Evolutionary conservation across 345 rosid genomes (phyloP), one percentile per base, ranked within the genome.

Genomic region (Pseudoturritis turrita): DNA sequence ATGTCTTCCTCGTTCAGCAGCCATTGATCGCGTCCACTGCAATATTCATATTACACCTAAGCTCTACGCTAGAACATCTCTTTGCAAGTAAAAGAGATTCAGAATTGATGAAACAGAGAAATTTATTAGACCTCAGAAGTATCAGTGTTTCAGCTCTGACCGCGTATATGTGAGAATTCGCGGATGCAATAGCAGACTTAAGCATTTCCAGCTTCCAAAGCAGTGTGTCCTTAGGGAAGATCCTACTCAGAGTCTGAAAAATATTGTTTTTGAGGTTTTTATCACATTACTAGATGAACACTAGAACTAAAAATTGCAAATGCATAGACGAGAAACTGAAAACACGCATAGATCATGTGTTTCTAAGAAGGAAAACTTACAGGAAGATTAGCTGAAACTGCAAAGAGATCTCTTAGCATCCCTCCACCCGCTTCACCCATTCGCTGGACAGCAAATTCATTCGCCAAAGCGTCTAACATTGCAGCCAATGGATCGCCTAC

Each of bases 151-250:
- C 78, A 68, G 90, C 94, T 75, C 69, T 80, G 65, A 86, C 81
- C 26, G 83, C 79, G 75, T 83, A 75, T 40, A 90, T 83, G 46
- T 72, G 83, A 52, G 89, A 83, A 74, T 85, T 83, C 36, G 83
- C 84, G 61, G 62, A 82, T 50, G 78, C 68, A 57, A 90, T 51
- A 59, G 88, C 86, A 64, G 79, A 74, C 69, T 75, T 77, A 1
- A 86, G 85, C 86, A 89, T 37, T 43, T 78, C 76, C 36, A 90
- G 81, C 81, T 90, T 90, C 98, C 97, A 93, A 12, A 75, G 81
- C 62, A 93, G 82, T 15, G 96, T 85, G 66, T 85, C 87, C 75
- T 77, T 86, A 0, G 88, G 86, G 33, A 89, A 72, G 31, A 86
- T 77, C 49, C 81, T 81, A 47, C 76, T 69, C 40, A 86, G 65